These are phyloP conservation scores for Aspergillus brunneoviolaceus DNA, from an alignment of 2,329 filamentous ascomycete genomes.

Conservation along the genomic window DNA sequence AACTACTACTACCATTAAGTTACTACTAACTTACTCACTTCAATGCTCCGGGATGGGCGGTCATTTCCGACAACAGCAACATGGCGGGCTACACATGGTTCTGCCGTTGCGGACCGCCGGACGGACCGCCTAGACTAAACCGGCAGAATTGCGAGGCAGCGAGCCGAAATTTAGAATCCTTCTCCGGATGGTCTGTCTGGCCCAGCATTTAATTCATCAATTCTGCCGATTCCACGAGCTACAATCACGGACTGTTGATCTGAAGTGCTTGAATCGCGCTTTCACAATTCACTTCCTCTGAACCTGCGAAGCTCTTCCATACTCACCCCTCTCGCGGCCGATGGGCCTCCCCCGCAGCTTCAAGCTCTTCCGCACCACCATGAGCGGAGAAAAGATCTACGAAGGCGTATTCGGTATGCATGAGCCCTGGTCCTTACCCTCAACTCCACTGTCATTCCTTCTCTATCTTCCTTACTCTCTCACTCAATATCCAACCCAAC, in stretches of 20 bases:
- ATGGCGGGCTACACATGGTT: neutral
- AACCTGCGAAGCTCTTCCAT: neutral
- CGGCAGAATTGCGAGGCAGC: neutral
- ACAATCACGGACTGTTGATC: neutral
- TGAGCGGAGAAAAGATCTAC: slow-evolving; percentile 51
- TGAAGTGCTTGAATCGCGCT: too few species aligned
- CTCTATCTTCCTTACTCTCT: too few species aligned
- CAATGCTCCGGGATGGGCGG: neutral
- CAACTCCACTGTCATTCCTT: neutral
- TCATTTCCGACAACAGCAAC: too few species aligned
- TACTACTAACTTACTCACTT: neutral
- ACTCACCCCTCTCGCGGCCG: slow-evolving; percentile 14
- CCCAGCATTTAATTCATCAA: too few species aligned
- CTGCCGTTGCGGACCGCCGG: neutral
- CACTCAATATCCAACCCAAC: too few species aligned
- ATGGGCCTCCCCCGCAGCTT: slow-evolving; percentile 33
- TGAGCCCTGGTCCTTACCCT: neutral
- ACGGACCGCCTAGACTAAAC: neutral
- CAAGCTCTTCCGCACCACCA: slow-evolving; percentile 35
- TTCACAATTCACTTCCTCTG: too few species aligned
- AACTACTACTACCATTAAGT: neutral
- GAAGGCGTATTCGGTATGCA: slow-evolving; percentile 50
- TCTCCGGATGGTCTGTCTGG: too few species aligned
- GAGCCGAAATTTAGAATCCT: neutral
- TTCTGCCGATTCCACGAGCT: neutral